Percentiles rank a stretch among this genome's conserved stretches.
phyloP scores from a whole-genome alignment of 305 asterid genomes.

The Coffea humblotiana region DNA sequence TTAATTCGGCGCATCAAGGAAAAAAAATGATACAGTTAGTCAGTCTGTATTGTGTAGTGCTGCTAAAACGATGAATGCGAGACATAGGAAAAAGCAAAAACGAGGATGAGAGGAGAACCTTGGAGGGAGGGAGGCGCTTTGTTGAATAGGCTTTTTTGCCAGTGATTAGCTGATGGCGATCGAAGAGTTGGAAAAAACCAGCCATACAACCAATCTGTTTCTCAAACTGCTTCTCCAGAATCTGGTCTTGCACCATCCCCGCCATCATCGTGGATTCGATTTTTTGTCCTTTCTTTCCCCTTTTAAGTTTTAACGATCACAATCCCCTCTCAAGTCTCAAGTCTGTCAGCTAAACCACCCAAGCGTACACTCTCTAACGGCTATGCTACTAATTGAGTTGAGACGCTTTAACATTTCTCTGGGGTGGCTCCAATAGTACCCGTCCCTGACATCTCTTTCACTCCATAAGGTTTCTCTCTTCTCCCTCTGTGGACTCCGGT shows the following conservation, averaged over 20 bases:
- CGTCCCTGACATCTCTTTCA: slow-evolving; percentile 22
- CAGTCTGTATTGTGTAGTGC: too few relatives aligned
- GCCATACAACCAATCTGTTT: slow-evolving; percentile 84
- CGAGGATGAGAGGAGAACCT: slow-evolving; percentile 23
- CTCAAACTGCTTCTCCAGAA: slow-evolving; percentile 53
- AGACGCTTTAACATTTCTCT: too few relatives aligned
- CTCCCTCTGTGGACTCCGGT: slow-evolving; percentile 5
- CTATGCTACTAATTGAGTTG: neutral
- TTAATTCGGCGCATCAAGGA: neutral
- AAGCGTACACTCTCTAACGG: neutral
- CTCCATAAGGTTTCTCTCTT: slow-evolving; percentile 5
- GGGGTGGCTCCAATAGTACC: neutral
- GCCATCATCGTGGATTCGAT: slow-evolving; percentile 35
- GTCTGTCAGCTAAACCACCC: neutral
- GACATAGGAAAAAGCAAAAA: neutral
- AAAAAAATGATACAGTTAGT: neutral
- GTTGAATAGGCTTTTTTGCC: slow-evolving; percentile 57
- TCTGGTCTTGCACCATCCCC: slow-evolving; percentile 43
- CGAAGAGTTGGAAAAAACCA: slow-evolving; percentile 80
- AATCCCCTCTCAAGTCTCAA: neutral
- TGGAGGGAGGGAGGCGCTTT: slow-evolving; percentile 65
- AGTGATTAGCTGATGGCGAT: slow-evolving; percentile 73
- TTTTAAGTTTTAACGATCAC: too few relatives aligned
- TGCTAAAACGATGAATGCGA: neutral
- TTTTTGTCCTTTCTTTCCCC: neutral